Evolutionary conservation across 2,329 filamentous ascomycete genomes (phyloP).

Genomic region (Calonectria montana): DNA sequence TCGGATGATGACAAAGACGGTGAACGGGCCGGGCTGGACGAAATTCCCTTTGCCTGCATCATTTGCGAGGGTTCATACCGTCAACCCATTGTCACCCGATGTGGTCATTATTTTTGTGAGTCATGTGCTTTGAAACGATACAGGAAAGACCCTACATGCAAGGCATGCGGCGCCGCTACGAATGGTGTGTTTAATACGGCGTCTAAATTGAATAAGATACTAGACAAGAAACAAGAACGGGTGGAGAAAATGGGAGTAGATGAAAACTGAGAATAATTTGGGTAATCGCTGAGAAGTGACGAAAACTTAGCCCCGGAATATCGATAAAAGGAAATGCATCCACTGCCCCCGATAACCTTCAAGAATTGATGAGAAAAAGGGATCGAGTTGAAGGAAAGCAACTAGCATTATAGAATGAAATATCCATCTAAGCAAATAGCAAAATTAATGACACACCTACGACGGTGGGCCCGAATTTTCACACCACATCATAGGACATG

Average conservation of each 20-base stretch:
- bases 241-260: slow-evolving; percentile 65
- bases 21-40: slow-evolving; percentile 79
- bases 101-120: slow-evolving; percentile 97
- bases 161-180: slow-evolving; percentile 85
- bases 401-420: too few species aligned
- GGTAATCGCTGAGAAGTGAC: slow-evolving; percentile 59
- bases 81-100: slow-evolving; percentile 86
- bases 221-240: slow-evolving; percentile 77
- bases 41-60: slow-evolving; percentile 90
- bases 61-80: slow-evolving; percentile 86
- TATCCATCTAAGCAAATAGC: too few species aligned
- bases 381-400: too few species aligned
- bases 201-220: slow-evolving; percentile 81
- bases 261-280: slow-evolving; percentile 47
- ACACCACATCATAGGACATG: too few species aligned
- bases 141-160: slow-evolving; percentile 86
- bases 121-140: slow-evolving; percentile 88
- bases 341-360: background rate
- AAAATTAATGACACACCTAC: too few species aligned
- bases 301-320: background rate
- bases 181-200: slow-evolving; percentile 91
- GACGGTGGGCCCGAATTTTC: too few species aligned
- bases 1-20: slow-evolving; percentile 58
- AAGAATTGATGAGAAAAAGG: too few species aligned
- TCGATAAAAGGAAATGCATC: background rate